Percentiles rank a stretch among this genome's conserved stretches.
Evolutionary conservation across 352 stramenopile species (phyloP).

Genomic region (Poterioochromonas sp.): DNA sequence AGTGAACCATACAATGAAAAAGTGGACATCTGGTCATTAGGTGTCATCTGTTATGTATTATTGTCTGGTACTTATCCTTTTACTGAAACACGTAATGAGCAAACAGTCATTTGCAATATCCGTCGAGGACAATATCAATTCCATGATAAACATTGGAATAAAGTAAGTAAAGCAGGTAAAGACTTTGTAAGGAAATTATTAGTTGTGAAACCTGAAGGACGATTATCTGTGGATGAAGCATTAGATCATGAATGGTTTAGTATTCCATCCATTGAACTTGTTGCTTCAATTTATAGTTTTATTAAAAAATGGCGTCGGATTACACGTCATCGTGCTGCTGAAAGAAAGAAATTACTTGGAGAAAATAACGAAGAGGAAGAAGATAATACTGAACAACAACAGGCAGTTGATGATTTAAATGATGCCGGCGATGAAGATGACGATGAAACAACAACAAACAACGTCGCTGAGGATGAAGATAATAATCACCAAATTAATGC

Average conservation of each 20-base stretch:
- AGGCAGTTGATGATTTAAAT: no score
- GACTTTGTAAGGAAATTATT: slow-evolving; percentile 64
- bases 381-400: no score
- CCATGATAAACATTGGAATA: slow-evolving; percentile 44
- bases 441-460: no score
- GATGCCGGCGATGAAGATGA: no score
- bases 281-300: no score
- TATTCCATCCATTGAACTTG: no score
- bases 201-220: slow-evolving; percentile 51
- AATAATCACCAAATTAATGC: no score
- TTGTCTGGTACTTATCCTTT: slow-evolving; percentile 62
- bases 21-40: slow-evolving; percentile 77
- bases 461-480: no score
- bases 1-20: background rate
- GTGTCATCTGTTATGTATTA: slow-evolving; percentile 84
- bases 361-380: no score
- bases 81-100: slow-evolving; percentile 22
- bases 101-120: background rate
- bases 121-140: slow-evolving; percentile 68
- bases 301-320: no score
- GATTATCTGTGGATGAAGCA: slow-evolving; percentile 59
- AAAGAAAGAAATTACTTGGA: no score
- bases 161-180: slow-evolving; percentile 43
- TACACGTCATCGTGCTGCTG: no score
- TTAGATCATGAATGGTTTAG: slow-evolving; percentile 52